Conservation (phyloP, 306 rosid species). For the Malus asiatica region DNA sequence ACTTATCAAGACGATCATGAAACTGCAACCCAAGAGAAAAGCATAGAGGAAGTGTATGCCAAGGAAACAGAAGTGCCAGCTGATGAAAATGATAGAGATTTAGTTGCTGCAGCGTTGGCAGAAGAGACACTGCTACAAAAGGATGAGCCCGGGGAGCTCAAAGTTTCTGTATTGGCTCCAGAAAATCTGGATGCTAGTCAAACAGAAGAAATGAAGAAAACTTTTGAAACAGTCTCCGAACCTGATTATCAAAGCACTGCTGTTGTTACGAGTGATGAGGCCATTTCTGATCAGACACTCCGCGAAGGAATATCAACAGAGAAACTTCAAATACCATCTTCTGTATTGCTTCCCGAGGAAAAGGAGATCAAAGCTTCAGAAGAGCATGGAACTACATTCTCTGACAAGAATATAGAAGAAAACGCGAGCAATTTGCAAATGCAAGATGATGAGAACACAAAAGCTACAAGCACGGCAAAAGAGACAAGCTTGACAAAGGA, state of each 20-base stretch:
- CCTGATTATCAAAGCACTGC: not conserved
- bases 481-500: not conserved
- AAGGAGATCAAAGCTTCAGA: not conserved
- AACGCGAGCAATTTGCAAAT: not conserved
- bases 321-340: no score
- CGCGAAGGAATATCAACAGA: no score
- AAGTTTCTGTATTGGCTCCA: constrained; percentile 8
- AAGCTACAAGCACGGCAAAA: not conserved
- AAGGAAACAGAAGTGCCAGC: constrained; percentile 4
- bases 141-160: not conserved
- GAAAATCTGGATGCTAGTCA: constrained; percentile 11
- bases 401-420: not conserved
- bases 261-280: constrained; percentile 3
- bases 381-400: not conserved
- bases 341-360: not conserved
- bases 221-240: not conserved
- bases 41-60: not conserved
- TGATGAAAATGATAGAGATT: not conserved
- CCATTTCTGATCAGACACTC: constrained; percentile 1
- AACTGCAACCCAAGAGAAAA: not conserved
- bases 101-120: not conserved
- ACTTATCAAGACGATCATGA: constrained; percentile 1
- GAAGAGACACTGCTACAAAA: constrained; percentile 8
- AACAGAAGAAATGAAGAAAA: constrained; percentile 11
- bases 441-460: not conserved